Percentiles rank a stretch among this genome's conserved stretches.
These are phyloP conservation scores for Fomitopsis pinicola DNA, from an alignment of 1,284 basidiomycete species.

Conservation along the genomic window DNA sequence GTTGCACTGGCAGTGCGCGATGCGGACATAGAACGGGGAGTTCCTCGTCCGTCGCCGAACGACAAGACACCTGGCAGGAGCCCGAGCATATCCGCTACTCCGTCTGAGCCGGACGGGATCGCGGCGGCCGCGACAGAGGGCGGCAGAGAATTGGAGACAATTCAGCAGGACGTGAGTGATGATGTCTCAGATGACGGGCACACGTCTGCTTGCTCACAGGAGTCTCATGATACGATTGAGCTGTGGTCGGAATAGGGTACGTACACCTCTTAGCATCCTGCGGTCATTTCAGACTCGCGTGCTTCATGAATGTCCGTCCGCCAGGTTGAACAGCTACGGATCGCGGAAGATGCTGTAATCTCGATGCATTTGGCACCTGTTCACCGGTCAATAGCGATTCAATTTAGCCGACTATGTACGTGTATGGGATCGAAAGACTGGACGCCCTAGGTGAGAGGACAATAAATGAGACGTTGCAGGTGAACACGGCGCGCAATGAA, in stretches of 20 bases:
- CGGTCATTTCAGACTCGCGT: too few species aligned
- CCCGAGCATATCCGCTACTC: background rate
- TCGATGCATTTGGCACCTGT: too few species aligned
- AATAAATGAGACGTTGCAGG: background rate
- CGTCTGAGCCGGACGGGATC: background rate
- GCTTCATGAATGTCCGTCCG: too few species aligned
- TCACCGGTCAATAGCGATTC: background rate
- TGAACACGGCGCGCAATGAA: background rate
- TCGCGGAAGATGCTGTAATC: too few species aligned
- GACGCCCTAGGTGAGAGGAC: background rate
- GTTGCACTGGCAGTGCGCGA: background rate
- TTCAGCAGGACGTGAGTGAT: background rate
- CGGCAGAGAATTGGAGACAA: background rate
- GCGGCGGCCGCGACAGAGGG: background rate
- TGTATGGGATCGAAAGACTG: background rate
- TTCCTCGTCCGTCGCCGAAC: background rate
- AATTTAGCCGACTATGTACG: background rate
- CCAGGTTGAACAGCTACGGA: too few species aligned
- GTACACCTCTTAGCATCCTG: too few species aligned
- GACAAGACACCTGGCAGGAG: background rate
- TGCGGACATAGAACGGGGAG: background rate
- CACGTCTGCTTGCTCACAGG: constrained; percentile 25
- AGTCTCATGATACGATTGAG: constrained; percentile 46
- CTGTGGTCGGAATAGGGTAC: constrained; percentile 36
- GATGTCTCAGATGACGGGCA: background rate